Evolutionary conservation across 129 eudicot species (phyloP).

Genomic region (Flaveria linearis): DNA sequence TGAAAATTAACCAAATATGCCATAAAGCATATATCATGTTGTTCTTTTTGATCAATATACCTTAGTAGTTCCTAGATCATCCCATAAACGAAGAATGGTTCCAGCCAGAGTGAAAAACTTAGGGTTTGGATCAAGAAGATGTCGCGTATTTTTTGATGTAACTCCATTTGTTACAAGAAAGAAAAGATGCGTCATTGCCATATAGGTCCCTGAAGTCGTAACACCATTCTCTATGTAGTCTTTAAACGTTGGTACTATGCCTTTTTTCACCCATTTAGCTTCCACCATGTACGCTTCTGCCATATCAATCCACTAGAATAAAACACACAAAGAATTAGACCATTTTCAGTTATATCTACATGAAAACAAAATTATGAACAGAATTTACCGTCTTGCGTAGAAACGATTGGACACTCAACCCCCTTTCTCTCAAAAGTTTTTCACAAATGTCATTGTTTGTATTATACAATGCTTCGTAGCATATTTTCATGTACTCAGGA

Average conservation of each 20-base stretch:
- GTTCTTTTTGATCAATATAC: conserved; percentile 17
- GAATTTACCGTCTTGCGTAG: conserved; percentile 38
- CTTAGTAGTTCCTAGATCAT: conserved; percentile 64
- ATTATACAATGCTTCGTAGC: conserved; percentile 49
- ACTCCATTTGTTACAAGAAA: conserved; percentile 50
- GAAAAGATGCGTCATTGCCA: conserved; percentile 62
- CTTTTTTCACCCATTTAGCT: conserved; percentile 48
- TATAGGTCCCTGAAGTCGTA: conserved; percentile 53
- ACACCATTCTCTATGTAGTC: conserved; percentile 63
- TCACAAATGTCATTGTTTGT: conserved; percentile 46
- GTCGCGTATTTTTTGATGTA: conserved; percentile 22
- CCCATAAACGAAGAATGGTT: conserved; percentile 61
- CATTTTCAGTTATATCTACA: not conserved
- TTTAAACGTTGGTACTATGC: conserved; percentile 42
- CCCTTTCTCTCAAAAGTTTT: conserved; percentile 39
- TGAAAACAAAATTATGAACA: not conserved
- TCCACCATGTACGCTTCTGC: conserved; percentile 54
- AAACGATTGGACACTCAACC: conserved; percentile 41
- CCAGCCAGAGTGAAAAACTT: conserved; percentile 48
- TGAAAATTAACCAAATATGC: not conserved
- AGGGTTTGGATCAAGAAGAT: conserved; percentile 47
- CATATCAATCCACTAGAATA: conserved; percentile 61
- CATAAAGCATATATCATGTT: not conserved
- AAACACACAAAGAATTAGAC: not conserved
- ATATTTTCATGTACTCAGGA: conserved; percentile 62